phyloP scores from a whole-genome alignment of 73 alveolate species.

The Paramecium sonneborni region DNA sequence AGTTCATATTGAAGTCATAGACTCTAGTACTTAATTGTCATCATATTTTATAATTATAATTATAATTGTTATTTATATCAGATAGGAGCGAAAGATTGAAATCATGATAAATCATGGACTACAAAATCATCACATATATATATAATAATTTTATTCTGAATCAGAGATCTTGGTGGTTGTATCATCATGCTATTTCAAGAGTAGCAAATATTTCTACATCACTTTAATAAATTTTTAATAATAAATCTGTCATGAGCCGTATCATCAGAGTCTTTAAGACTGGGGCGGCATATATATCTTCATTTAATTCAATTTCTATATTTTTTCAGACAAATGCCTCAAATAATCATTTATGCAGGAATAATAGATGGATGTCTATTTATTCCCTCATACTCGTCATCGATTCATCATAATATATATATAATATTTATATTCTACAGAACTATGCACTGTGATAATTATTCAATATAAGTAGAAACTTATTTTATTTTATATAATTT shows the following conservation, averaged over 20 bases:
- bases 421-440: neutral
- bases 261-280: slow-evolving; percentile 22
- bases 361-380: neutral
- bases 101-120: slow-evolving; percentile 48
- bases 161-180: slow-evolving; percentile 55
- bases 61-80: neutral
- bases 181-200: slow-evolving; percentile 21
- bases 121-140: neutral
- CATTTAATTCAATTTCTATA: neutral
- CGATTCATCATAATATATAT: neutral
- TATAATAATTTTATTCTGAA: neutral
- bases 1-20: slow-evolving; percentile 44
- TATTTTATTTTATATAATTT: neutral
- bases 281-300: slow-evolving; percentile 42
- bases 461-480: neutral
- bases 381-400: slow-evolving; percentile 48
- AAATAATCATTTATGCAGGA: neutral
- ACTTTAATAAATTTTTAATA: neutral
- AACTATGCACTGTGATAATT: neutral
- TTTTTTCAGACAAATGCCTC: slow-evolving; percentile 51
- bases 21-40: slow-evolving; percentile 11
- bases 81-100: slow-evolving; percentile 59
- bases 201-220: slow-evolving; percentile 55
- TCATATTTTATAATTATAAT: neutral
- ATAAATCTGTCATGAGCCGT: slow-evolving; percentile 31